Evolutionary conservation across 139 green algal species (phyloP).

Genomic region (Marvania coccoides): DNA sequence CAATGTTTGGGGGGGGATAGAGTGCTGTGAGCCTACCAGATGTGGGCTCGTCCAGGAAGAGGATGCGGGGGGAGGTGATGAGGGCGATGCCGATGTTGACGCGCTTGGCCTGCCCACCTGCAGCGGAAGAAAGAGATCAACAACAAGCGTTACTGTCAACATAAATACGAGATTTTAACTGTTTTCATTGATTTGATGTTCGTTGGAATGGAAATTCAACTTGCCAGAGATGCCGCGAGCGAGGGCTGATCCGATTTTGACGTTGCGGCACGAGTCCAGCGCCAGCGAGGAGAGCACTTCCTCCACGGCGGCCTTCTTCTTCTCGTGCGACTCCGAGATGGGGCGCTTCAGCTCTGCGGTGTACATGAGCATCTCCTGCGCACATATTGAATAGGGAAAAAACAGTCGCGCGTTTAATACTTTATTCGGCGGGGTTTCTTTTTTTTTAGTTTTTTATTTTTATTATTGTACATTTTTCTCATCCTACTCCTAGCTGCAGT

Average conservation of each 20-base stretch:
- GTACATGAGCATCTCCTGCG: constrained; percentile 80
- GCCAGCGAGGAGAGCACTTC: constrained; percentile 36
- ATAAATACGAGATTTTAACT: not conserved
- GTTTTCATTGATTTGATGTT: too few relatives aligned
- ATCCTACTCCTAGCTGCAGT: not conserved
- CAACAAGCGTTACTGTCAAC: not conserved
- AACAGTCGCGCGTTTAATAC: not conserved
- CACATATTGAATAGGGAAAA: constrained; percentile 12
- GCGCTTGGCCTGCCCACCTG: constrained; percentile 31
- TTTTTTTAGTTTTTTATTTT: too few relatives aligned
- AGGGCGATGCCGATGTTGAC: constrained; percentile 48
- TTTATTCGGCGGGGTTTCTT: not conserved
- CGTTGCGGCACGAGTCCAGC: constrained; percentile 29
- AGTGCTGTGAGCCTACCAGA: too few relatives aligned
- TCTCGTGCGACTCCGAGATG: constrained; percentile 23
- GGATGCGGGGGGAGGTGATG: constrained; percentile 47
- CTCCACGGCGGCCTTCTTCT: constrained; percentile 54
- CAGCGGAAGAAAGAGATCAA: not conserved
- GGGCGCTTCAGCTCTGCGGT: constrained; percentile 67
- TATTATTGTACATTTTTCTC: not conserved
- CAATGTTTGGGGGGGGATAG: too few relatives aligned
- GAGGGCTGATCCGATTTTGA: constrained; percentile 20
- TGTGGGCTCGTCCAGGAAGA: constrained; percentile 69
- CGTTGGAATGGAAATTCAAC: too few relatives aligned
- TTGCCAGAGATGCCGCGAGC: constrained; percentile 15